phyloP scores from a whole-genome alignment of 2,329 filamentous ascomycete genomes.

The Claviceps monticola region DNA sequence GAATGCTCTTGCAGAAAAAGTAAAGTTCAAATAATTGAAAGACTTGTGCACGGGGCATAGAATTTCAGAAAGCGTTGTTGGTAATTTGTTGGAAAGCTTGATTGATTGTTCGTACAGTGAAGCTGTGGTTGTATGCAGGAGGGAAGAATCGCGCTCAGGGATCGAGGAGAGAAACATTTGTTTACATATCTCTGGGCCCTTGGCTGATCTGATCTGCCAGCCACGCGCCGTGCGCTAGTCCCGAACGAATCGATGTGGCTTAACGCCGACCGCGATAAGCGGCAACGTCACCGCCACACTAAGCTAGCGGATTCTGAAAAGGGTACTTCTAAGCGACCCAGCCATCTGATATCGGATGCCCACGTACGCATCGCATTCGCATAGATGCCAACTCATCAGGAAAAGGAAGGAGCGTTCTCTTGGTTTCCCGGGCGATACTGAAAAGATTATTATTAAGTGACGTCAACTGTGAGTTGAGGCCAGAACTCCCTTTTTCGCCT shows the following conservation, averaged over 20 bases:
- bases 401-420: no score
- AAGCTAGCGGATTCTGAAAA: background rate
- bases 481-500: no score
- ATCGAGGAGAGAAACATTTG: slow-evolving; percentile 1
- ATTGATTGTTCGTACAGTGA: slow-evolving; percentile 2
- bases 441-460: no score
- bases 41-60: slow-evolving; percentile 4
- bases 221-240: slow-evolving; percentile 2
- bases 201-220: background rate
- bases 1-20: slow-evolving; percentile 2
- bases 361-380: no score
- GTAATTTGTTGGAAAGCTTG: background rate
- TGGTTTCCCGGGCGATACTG: no score
- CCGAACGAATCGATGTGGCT: background rate
- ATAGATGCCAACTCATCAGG: no score
- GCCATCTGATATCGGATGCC: no score
- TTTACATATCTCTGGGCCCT: background rate
- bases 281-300: background rate
- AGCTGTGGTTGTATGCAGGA: slow-evolving; percentile 1
- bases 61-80: slow-evolving; percentile 1
- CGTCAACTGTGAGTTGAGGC: no score
- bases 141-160: background rate
- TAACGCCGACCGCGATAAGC: background rate
- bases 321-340: no score
- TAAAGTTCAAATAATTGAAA: background rate